Conservation (phyloP, 75 land plant genomes). For the Isoetes taiwanensis region DNA sequence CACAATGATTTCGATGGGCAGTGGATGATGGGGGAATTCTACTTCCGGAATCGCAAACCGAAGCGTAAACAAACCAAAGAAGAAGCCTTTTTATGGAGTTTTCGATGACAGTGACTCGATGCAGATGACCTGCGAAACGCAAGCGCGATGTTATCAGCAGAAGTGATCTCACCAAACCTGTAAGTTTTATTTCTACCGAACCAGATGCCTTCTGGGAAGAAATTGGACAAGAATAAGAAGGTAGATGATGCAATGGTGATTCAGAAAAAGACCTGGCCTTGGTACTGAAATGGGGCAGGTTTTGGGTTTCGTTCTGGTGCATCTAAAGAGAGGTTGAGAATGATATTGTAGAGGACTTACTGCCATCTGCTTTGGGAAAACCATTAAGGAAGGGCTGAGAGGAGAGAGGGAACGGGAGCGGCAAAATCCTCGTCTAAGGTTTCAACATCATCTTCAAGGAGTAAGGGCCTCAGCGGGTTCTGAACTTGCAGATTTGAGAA, state of each 20-base stretch:
- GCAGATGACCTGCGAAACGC: slow-evolving; percentile 34
- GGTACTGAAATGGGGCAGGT: too few relatives aligned
- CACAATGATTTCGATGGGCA: slow-evolving; percentile 63
- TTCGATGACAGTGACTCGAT: slow-evolving; percentile 39
- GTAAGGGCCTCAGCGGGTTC: slow-evolving; percentile 3
- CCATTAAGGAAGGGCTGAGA: slow-evolving; percentile 57
- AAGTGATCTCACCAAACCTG: slow-evolving; percentile 64
- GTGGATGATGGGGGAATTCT: slow-evolving; percentile 79
- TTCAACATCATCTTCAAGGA: slow-evolving; percentile 10
- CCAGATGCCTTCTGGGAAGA: slow-evolving; percentile 41
- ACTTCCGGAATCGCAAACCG: slow-evolving; percentile 47
- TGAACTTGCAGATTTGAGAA: slow-evolving; percentile 52
- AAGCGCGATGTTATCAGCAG: slow-evolving; percentile 31
- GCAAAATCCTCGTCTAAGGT: slow-evolving; percentile 14
- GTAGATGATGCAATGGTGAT: slow-evolving; percentile 1
- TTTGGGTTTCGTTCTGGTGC: background rate
- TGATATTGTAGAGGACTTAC: slow-evolving; percentile 33
- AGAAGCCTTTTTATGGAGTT: slow-evolving; percentile 69
- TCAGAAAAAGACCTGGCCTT: background rate
- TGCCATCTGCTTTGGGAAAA: slow-evolving; percentile 74
- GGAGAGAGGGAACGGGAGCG: slow-evolving; percentile 50
- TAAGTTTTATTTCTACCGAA: slow-evolving; percentile 74
- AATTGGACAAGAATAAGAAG: slow-evolving; percentile 18
- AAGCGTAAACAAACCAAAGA: slow-evolving; percentile 68
- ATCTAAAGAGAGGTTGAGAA: slow-evolving; percentile 19